phyloP scores from a whole-genome alignment of 2,329 filamentous ascomycete genomes.

The Parasarocladium wereldwijsianum region DNA sequence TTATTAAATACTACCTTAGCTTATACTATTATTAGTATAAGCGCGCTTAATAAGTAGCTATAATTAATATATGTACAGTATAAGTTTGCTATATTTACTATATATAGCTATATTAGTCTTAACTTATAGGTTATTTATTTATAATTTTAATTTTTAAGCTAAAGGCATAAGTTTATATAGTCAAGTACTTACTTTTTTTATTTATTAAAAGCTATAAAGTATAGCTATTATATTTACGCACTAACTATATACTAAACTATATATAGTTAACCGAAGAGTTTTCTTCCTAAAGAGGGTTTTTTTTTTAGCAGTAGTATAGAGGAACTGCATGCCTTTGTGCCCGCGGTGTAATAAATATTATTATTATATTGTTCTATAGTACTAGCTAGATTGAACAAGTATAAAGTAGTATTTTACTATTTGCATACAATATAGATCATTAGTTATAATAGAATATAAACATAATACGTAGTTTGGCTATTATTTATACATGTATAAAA shows the following conservation, averaged over 20 bases:
- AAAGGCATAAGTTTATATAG: not conserved
- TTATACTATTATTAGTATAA: not conserved
- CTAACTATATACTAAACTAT: not conserved
- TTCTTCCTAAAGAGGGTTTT: not conserved
- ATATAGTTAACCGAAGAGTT: not conserved
- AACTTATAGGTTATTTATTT: constrained; percentile 3
- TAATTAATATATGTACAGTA: not conserved
- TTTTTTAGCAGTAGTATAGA: constrained; percentile 1
- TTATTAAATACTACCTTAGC: not conserved
- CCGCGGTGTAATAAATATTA: not conserved
- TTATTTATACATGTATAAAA: no score
- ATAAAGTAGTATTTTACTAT: no score
- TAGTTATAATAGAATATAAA: no score
- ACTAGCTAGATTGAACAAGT: no score
- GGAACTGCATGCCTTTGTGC: not conserved
- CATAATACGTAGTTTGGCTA: no score
- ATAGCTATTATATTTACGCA: not conserved
- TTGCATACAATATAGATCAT: no score
- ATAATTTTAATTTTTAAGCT: not conserved
- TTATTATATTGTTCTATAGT: no score
- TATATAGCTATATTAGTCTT: constrained; percentile 2
- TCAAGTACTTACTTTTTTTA: not conserved
- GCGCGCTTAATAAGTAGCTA: not conserved
- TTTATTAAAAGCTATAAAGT: not conserved
- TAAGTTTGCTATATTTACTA: constrained; percentile 1